Evolutionary conservation across 2,329 filamentous ascomycete species (phyloP).

Genomic region (Penicillium sp.): DNA sequence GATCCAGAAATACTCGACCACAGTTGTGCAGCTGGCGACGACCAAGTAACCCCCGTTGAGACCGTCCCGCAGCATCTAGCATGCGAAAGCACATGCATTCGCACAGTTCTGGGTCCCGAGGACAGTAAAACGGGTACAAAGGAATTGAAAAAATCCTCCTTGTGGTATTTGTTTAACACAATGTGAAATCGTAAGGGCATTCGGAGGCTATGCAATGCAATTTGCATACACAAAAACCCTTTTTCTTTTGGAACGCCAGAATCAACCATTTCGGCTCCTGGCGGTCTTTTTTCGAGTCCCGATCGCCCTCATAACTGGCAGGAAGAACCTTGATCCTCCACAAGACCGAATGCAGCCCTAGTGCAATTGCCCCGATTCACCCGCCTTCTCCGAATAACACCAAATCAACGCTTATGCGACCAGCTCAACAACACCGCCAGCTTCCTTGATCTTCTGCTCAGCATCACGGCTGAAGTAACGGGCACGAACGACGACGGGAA

Average conservation of each 20-base stretch:
- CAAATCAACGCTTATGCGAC: slow-evolving; percentile 66
- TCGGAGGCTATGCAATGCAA: slow-evolving; percentile 37
- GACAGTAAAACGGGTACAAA: no score
- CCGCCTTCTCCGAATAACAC: slow-evolving; percentile 28
- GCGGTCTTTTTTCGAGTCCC: slow-evolving; percentile 33
- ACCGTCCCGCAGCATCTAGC: no score
- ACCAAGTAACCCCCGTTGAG: no score
- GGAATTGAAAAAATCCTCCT: slow-evolving; percentile 28
- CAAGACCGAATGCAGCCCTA: slow-evolving; percentile 31
- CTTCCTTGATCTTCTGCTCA: slow-evolving; percentile 98
- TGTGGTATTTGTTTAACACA: slow-evolving; percentile 39
- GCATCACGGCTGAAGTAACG: slow-evolving; percentile 94
- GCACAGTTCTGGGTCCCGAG: no score
- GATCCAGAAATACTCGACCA: no score
- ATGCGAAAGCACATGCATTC: no score
- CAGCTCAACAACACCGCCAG: slow-evolving; percentile 92
- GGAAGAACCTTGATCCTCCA: slow-evolving; percentile 30
- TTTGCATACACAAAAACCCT: slow-evolving; percentile 38
- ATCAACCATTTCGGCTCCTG: slow-evolving; percentile 28
- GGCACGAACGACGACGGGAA: slow-evolving; percentile 91
- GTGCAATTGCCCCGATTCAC: slow-evolving; percentile 31
- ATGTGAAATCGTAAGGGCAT: slow-evolving; percentile 39
- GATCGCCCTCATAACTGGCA: slow-evolving; percentile 24
- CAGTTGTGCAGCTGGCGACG: no score
- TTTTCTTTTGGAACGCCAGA: slow-evolving; percentile 35